phyloP scores from a whole-genome alignment of 2,329 filamentous ascomycete species.

The Aspergillus amoenus region DNA sequence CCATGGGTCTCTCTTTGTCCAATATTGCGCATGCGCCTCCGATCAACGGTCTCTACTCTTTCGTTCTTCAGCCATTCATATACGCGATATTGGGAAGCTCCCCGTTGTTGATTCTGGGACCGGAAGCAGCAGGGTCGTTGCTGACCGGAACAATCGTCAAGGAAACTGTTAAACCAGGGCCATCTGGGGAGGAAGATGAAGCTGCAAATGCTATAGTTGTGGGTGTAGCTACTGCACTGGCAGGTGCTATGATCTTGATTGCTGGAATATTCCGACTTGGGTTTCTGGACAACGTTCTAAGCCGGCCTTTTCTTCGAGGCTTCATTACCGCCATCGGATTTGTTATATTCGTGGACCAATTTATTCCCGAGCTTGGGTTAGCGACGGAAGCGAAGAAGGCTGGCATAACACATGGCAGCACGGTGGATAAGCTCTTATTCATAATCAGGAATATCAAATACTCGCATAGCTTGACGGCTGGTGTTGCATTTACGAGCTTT shows the following conservation, averaged over 20 bases:
- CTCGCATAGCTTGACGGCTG: slow-evolving; percentile 71
- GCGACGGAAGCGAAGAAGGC: slow-evolving; percentile 61
- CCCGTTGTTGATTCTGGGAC: slow-evolving; percentile 89
- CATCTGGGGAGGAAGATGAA: slow-evolving; percentile 64
- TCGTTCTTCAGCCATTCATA: slow-evolving; percentile 86
- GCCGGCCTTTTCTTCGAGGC: slow-evolving; percentile 84
- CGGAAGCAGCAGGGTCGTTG: slow-evolving; percentile 89
- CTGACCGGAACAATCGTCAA: slow-evolving; percentile 85
- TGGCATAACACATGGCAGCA: slow-evolving; percentile 75
- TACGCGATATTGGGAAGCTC: slow-evolving; percentile 91
- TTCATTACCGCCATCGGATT: slow-evolving; percentile 98
- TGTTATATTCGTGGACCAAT: slow-evolving; percentile 91
- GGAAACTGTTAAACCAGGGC: slow-evolving; percentile 68
- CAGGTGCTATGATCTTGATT: slow-evolving; percentile 83
- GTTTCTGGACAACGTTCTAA: slow-evolving; percentile 92
- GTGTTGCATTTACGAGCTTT: slow-evolving; percentile 78
- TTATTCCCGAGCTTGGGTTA: slow-evolving; percentile 86
- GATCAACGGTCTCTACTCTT: slow-evolving; percentile 90
- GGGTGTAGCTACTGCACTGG: slow-evolving; percentile 82
- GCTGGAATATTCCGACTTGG: slow-evolving; percentile 83
- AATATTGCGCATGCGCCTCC: slow-evolving; percentile 92
- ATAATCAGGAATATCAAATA: slow-evolving; percentile 65
- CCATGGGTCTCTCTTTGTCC: slow-evolving; percentile 89
- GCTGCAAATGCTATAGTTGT: slow-evolving; percentile 77
- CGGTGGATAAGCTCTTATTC: slow-evolving; percentile 81